A percentile compares a stretch with the other conserved stretches of the same genome.
phyloP scores from a whole-genome alignment of 208 protist genomes.

The Trypanosoma caninum region DNA sequence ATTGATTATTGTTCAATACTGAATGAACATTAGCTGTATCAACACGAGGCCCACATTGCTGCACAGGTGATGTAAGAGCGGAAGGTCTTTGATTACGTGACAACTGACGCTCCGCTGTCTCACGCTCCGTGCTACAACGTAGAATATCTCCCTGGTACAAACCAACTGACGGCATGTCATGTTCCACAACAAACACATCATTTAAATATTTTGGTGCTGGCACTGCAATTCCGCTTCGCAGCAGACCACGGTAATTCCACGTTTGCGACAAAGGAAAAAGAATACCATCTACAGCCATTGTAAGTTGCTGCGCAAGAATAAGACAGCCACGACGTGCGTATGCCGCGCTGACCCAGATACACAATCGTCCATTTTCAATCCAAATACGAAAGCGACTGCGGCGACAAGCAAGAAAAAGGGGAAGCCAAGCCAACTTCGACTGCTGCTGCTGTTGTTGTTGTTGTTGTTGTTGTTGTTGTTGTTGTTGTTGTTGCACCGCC shows the following conservation, averaged over 20 bases:
- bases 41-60: no score
- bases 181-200: conserved; percentile 59
- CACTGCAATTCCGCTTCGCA: conserved; percentile 39
- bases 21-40: no score
- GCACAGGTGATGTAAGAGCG: no score
- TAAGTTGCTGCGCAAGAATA: conserved; percentile 67
- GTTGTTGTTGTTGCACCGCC: neutral
- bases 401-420: conserved; percentile 35
- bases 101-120: conserved; percentile 23
- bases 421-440: neutral
- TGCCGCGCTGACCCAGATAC: conserved; percentile 65
- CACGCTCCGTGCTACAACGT: conserved; percentile 57
- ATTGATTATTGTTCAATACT: no score
- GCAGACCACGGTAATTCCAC: conserved; percentile 60
- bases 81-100: conserved; percentile 12
- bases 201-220: conserved; percentile 36
- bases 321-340: conserved; percentile 70
- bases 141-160: conserved; percentile 75
- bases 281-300: conserved; percentile 53
- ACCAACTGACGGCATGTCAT: conserved; percentile 46
- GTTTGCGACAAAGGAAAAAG: conserved; percentile 46
- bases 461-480: neutral
- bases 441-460: neutral
- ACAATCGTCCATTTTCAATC: conserved; percentile 69
- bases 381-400: conserved; percentile 70